Conservation (phyloP, 805 yeast genomes). For the Allodekkera sacchari region DNA sequence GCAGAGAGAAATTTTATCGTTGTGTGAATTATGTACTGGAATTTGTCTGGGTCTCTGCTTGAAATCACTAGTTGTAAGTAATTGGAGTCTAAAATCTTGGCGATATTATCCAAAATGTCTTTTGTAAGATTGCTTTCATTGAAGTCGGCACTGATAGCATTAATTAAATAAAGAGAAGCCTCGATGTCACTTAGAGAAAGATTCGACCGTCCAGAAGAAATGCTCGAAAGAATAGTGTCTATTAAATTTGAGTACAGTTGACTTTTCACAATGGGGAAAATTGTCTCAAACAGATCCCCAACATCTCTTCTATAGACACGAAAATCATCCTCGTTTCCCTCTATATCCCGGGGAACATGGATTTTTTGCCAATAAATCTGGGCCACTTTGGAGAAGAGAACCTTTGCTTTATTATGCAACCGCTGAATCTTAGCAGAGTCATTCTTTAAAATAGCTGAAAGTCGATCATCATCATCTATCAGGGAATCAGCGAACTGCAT, state of each 20-base stretch:
- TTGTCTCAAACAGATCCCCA: conserved; percentile 65
- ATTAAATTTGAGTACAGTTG: conserved; percentile 39
- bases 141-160: conserved; percentile 47
- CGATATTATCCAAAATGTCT: conserved; percentile 14
- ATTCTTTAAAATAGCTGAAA: conserved; percentile 24
- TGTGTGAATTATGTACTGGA: conserved; percentile 33
- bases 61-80: conserved; percentile 17
- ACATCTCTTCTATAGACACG: conserved; percentile 62
- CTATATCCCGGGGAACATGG: conserved; percentile 33
- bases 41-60: conserved; percentile 5
- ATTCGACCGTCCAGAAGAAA: conserved; percentile 15
- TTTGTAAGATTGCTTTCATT: conserved; percentile 24
- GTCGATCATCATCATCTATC: conserved; percentile 37
- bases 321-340: conserved; percentile 45
- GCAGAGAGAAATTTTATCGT: conserved; percentile 52
- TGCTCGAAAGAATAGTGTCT: conserved; percentile 23
- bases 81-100: conserved; percentile 21
- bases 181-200: conserved; percentile 36
- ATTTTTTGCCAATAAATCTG: conserved; percentile 63
- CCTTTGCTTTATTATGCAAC: conserved; percentile 25
- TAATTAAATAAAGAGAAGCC: conserved; percentile 51
- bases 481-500: conserved; percentile 52
- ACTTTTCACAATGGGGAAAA: conserved; percentile 57
- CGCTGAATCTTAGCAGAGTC: conserved; percentile 21
- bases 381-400: conserved; percentile 44